Evolutionary conservation across 768 basidiomycete species (phyloP).

Genomic region (Rhodotorula babjevae): DNA sequence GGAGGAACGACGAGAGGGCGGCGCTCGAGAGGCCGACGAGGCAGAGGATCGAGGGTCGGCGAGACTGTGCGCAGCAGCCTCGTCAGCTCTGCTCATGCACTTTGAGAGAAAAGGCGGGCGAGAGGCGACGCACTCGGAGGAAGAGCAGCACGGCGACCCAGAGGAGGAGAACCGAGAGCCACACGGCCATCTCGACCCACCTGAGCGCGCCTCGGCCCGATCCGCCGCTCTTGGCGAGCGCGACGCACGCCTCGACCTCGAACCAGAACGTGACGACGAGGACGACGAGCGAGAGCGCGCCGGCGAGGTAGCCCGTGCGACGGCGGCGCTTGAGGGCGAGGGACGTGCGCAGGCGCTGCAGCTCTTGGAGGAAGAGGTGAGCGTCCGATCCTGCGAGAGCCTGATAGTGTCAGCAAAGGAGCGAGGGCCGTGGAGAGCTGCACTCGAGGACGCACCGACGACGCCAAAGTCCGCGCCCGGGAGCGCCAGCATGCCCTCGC

Average conservation of each 20-base stretch:
- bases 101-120: too few relatives aligned
- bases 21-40: neutral
- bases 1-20: neutral
- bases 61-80: neutral
- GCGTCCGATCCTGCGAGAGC: conserved; percentile 11
- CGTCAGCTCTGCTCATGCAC: too few relatives aligned
- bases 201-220: neutral
- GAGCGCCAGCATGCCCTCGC: neutral
- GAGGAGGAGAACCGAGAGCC: neutral
- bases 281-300: conserved; percentile 7
- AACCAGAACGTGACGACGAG: conserved; percentile 6
- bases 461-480: neutral
- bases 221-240: neutral
- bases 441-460: neutral
- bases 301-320: neutral
- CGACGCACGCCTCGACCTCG: neutral
- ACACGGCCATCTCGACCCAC: conserved; percentile 1
- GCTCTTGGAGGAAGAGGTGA: conserved; percentile 10
- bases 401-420: neutral
- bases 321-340: conserved; percentile 9
- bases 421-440: too few relatives aligned
- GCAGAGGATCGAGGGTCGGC: conserved; percentile 2
- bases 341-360: conserved; percentile 8
- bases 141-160: neutral
- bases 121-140: conserved; percentile 2